phyloP scores from a whole-genome alignment of 805 yeast genomes.

The Kazachstania martiniae region DNA sequence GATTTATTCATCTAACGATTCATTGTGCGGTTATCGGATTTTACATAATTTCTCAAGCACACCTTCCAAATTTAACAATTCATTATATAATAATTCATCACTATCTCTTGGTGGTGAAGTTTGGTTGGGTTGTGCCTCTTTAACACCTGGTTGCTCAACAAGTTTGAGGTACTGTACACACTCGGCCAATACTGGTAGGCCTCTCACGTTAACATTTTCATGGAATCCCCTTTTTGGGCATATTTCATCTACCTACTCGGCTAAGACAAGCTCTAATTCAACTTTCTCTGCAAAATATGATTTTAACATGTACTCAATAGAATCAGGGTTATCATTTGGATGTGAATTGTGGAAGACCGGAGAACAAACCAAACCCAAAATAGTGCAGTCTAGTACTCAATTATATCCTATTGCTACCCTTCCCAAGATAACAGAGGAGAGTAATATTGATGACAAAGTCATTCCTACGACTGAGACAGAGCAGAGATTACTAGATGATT shows the following conservation, averaged over 20 bases:
- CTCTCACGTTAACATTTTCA: slow-evolving; percentile 77
- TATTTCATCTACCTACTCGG: slow-evolving; percentile 76
- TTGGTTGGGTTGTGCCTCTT: slow-evolving; percentile 75
- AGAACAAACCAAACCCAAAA: background rate
- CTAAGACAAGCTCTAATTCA: slow-evolving; percentile 62
- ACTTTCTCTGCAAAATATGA: slow-evolving; percentile 79
- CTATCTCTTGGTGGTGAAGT: slow-evolving; percentile 74
- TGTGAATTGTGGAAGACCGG: slow-evolving; percentile 64
- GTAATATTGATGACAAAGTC: background rate
- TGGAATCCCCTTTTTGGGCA: slow-evolving; percentile 87
- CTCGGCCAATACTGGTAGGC: slow-evolving; percentile 79
- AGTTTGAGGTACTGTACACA: slow-evolving; percentile 79
- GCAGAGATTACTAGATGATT: slow-evolving; percentile 16
- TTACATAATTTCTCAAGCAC: slow-evolving; percentile 49
- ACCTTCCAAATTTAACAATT: slow-evolving; percentile 30
- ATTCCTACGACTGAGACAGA: background rate
- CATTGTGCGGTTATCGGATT: slow-evolving; percentile 69
- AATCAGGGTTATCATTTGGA: slow-evolving; percentile 78
- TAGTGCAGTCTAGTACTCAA: background rate
- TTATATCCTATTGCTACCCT: background rate
- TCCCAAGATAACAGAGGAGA: no score
- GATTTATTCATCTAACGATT: slow-evolving; percentile 74
- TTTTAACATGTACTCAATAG: slow-evolving; percentile 83
- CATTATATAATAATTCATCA: slow-evolving; percentile 49
- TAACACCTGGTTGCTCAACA: slow-evolving; percentile 84